Evolutionary conservation across 495 filamentous ascomycete genomes (phyloP).

Genomic region (Elaphomyces granulatus): DNA sequence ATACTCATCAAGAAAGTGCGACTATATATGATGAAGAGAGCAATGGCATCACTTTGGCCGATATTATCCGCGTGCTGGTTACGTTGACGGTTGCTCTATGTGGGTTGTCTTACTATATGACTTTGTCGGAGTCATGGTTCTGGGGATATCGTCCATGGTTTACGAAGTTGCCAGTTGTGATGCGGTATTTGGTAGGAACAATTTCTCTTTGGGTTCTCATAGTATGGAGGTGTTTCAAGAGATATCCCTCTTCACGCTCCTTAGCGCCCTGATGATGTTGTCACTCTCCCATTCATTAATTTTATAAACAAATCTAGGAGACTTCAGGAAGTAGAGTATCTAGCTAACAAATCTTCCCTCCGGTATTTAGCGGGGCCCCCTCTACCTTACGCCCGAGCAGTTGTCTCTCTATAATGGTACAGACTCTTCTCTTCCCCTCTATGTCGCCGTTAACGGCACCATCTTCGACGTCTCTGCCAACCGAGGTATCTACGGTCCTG

Average conservation of each 20-base stretch:
- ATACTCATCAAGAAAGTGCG: not conserved
- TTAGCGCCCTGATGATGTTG: constrained; percentile 5
- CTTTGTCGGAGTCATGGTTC: constrained; percentile 46
- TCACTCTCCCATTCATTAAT: no score
- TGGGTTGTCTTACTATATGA: constrained; percentile 69
- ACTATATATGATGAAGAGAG: constrained; percentile 5
- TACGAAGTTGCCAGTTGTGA: constrained; percentile 45
- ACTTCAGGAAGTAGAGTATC: constrained; percentile 17
- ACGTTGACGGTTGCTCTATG: constrained; percentile 54
- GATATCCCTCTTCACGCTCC: not conserved
- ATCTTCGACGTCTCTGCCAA: constrained; percentile 86
- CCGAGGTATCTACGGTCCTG: constrained; percentile 68
- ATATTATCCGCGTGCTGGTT: constrained; percentile 59
- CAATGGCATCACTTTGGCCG: constrained; percentile 41
- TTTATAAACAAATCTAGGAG: no score
- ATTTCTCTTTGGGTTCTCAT: constrained; percentile 9
- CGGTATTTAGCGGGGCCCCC: constrained; percentile 31
- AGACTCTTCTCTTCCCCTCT: constrained; percentile 62
- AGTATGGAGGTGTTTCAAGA: not conserved
- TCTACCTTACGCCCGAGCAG: constrained; percentile 54
- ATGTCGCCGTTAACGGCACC: constrained; percentile 81
- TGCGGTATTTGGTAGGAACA: constrained; percentile 51
- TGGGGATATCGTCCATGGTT: constrained; percentile 63
- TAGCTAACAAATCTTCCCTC: constrained; percentile 3
- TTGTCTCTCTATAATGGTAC: constrained; percentile 66